phyloP scores from a whole-genome alignment of 2,329 filamentous ascomycete genomes.

The Tricladium varicosporioides region DNA sequence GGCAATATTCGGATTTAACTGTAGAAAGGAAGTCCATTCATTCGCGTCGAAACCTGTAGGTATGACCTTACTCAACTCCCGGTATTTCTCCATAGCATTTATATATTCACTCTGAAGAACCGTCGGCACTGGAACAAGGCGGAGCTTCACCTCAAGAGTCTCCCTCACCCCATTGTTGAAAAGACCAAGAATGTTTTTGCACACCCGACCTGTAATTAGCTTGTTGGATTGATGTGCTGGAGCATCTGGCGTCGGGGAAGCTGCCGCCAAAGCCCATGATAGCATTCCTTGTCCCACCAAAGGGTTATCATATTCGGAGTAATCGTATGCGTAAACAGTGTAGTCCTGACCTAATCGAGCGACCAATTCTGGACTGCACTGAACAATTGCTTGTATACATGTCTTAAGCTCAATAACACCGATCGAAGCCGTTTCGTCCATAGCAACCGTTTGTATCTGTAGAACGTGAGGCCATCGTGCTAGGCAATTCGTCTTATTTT shows the following conservation, averaged over 20 bases:
- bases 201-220: slow-evolving; percentile 85
- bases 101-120: slow-evolving; percentile 57
- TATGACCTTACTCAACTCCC: slow-evolving; percentile 54
- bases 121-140: slow-evolving; percentile 70
- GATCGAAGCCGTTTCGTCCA: slow-evolving; percentile 79
- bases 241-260: slow-evolving; percentile 53
- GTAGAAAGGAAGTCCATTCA: slow-evolving; percentile 77
- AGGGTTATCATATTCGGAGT: slow-evolving; percentile 90
- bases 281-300: slow-evolving; percentile 95
- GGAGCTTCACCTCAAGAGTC: slow-evolving; percentile 89
- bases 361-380: slow-evolving; percentile 82
- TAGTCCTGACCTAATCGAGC: slow-evolving; percentile 73
- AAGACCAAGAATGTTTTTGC: slow-evolving; percentile 78
- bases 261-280: slow-evolving; percentile 69
- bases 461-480: slow-evolving; percentile 80
- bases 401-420: slow-evolving; percentile 84
- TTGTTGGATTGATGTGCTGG: slow-evolving; percentile 60
- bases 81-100: slow-evolving; percentile 59
- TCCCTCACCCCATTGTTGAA: slow-evolving; percentile 83
- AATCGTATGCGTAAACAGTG: slow-evolving; percentile 96
- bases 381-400: slow-evolving; percentile 78
- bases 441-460: slow-evolving; percentile 72
- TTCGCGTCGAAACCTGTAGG: slow-evolving; percentile 64
- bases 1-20: slow-evolving; percentile 60
- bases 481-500: slow-evolving; percentile 84